Evolutionary conservation across 495 filamentous ascomycete species (phyloP).

Genomic region (Penicillium lagena): DNA sequence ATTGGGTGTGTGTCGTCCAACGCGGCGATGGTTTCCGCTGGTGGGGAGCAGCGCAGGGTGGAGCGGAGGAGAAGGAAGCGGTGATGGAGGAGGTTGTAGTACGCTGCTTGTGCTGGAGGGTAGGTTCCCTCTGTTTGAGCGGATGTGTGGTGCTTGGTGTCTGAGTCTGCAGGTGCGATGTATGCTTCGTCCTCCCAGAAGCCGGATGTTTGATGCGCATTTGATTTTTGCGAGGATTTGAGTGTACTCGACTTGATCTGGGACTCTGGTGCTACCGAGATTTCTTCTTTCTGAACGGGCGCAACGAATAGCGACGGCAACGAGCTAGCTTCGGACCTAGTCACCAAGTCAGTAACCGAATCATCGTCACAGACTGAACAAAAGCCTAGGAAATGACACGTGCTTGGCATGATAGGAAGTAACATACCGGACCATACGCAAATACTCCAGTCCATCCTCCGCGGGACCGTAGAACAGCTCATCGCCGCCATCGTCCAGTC

Average conservation of each 20-base stretch:
- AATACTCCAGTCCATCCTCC: conserved; percentile 65
- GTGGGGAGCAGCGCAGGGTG: conserved; percentile 49
- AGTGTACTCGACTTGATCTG: not conserved
- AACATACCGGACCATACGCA: conserved; percentile 75
- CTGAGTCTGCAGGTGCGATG: conserved; percentile 10
- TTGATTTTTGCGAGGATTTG: no score
- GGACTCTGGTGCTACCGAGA: not conserved
- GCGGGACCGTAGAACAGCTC: conserved; percentile 43
- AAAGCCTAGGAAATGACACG: no score
- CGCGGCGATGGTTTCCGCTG: conserved; percentile 34
- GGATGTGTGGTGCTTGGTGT: not conserved
- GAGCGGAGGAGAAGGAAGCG: conserved; percentile 55
- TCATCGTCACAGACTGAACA: no score
- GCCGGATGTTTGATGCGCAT: not conserved
- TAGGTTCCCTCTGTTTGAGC: conserved; percentile 18
- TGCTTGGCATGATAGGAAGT: not conserved
- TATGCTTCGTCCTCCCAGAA: conserved; percentile 19
- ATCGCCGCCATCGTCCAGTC: conserved; percentile 54
- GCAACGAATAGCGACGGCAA: conserved; percentile 63
- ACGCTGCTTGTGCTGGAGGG: conserved; percentile 50
- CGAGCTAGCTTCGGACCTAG: conserved; percentile 63
- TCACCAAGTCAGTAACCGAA: no score
- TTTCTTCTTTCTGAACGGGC: conserved; percentile 7
- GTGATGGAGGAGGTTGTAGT: conserved; percentile 54
- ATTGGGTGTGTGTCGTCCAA: conserved; percentile 55